These are phyloP conservation scores for Xylariaceae sp. DNA, from an alignment of 2,329 filamentous ascomycete genomes.

Conservation along the genomic window DNA sequence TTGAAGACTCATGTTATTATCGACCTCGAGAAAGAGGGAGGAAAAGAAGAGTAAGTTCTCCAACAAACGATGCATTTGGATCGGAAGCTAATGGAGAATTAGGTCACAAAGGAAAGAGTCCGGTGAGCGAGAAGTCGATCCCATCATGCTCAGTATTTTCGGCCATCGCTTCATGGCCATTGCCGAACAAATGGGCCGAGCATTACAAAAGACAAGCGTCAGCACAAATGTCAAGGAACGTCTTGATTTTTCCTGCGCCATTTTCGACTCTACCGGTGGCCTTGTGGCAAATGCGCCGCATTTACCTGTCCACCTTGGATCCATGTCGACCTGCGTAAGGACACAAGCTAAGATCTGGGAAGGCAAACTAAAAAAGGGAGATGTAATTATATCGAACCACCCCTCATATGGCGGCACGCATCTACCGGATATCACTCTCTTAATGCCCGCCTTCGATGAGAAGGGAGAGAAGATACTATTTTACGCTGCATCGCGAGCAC, in stretches of 20 bases:
- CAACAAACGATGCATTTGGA: neutral
- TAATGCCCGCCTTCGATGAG: slow-evolving; percentile 76
- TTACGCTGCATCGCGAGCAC: slow-evolving; percentile 79
- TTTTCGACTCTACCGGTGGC: slow-evolving; percentile 78
- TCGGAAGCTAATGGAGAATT: slow-evolving; percentile 29
- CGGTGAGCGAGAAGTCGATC: slow-evolving; percentile 64
- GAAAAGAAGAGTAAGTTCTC: slow-evolving; percentile 48
- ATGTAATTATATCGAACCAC: slow-evolving; percentile 84
- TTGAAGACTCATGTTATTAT: slow-evolving; percentile 90
- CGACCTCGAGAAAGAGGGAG: slow-evolving; percentile 68
- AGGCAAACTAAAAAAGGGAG: slow-evolving; percentile 76
- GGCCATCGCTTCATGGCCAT: slow-evolving; percentile 86
- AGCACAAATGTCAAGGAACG: slow-evolving; percentile 83
- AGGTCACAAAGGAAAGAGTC: slow-evolving; percentile 37
- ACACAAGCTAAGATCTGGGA: slow-evolving; percentile 83
- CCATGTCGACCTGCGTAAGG: slow-evolving; percentile 83
- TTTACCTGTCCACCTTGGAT: slow-evolving; percentile 80
- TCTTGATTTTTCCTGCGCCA: slow-evolving; percentile 81
- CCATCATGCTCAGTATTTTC: slow-evolving; percentile 79
- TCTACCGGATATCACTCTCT: slow-evolving; percentile 80
- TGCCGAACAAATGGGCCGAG: slow-evolving; percentile 82
- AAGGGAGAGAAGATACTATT: slow-evolving; percentile 75
- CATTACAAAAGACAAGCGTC: slow-evolving; percentile 79
- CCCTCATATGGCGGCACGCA: slow-evolving; percentile 86
- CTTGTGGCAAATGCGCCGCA: slow-evolving; percentile 82